Base-by-base conservation (phyloP, 1,284 basidiomycete genomes). In the Athelia sp. region DNA sequence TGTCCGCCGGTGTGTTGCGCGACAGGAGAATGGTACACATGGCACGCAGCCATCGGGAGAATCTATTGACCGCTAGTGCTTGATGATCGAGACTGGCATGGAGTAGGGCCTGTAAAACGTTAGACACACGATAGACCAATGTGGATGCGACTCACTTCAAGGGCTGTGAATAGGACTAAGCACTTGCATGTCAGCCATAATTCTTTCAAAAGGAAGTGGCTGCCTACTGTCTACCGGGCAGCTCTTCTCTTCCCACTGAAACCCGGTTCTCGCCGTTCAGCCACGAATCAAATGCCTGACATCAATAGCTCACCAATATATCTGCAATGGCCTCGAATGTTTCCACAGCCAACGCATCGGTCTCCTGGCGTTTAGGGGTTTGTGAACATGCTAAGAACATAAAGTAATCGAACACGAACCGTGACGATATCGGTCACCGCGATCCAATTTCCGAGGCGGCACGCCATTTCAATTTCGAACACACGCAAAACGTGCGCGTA, bases 41-140 rank as follows among this genome's bases (percentile, higher is more conserved):
- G 45, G 84, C 87, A 49, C 89, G 81, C 45, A 91, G 70, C 88
- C 89, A 91, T 47, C 88, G 78, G 55, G 88, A 81, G 70, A 90
- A 91, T 62, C 88, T 90, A 57, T 85, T 79, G 34, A 90, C 72
- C 13, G 84, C 85, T 50, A 90, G 65, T 24, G 75, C 71, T 50
- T 70, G 72, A 50, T 77, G 79, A 61, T 80, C 77, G 51, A 90
- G 74, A 62, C 82, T 84, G 43, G 82, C 77, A 50, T 78, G 83
- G 14, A 91, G 73, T 54, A 90, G 83, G 21, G 80, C 81, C 87
- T 91, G 59, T 14, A 55, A 52, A 42, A 31, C n/a, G 44, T 48
- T 22, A 49, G 40, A 49, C 49, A 36, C 45, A n/a, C 45, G 36
- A 40, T 22, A 14, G 19, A 22, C 32, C 26, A 46, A 35, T 47